Conservation (phyloP, 2,329 filamentous ascomycete genomes). For the Pleomassaria siparia region DNA sequence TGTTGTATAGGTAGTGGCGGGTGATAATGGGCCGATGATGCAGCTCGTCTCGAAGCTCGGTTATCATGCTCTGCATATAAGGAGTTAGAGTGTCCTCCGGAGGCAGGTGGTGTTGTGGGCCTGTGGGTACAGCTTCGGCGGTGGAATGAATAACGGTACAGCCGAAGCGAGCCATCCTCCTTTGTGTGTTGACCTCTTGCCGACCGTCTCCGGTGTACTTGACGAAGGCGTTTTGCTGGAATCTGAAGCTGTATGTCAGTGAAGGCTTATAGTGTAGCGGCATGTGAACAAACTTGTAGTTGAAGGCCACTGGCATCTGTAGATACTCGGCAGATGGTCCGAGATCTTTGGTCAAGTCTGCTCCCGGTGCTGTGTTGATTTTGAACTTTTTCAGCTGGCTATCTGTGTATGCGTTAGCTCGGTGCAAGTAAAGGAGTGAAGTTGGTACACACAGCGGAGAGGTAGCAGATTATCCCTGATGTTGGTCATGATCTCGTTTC, state of each 20-base stretch:
- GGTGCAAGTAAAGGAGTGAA: background rate
- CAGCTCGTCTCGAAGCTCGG: conserved; percentile 66
- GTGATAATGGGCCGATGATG: conserved; percentile 82
- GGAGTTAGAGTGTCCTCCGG: conserved; percentile 54
- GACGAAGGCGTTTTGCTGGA: conserved; percentile 82
- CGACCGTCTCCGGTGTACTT: conserved; percentile 54
- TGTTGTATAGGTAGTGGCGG: conserved; percentile 76
- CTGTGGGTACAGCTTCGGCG: conserved; percentile 61
- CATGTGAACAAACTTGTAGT: conserved; percentile 47
- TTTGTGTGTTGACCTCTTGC: conserved; percentile 33
- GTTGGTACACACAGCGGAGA: conserved; percentile 61
- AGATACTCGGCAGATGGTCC: conserved; percentile 80
- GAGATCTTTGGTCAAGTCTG: conserved; percentile 68
- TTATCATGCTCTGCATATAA: conserved; percentile 65
- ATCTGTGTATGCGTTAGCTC: conserved; percentile 41
- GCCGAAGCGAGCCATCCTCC: conserved; percentile 26
- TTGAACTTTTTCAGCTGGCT: conserved; percentile 65
- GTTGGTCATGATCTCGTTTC: conserved; percentile 68
- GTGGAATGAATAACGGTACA: conserved; percentile 62
- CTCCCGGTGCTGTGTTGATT: conserved; percentile 35
- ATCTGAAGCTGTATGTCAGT: conserved; percentile 51
- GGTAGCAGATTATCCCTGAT: conserved; percentile 72
- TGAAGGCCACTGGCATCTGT: conserved; percentile 72
- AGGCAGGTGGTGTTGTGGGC: conserved; percentile 59
- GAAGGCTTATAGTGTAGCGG: background rate